Conservation (phyloP, 2,329 filamentous ascomycete species). For the Colletotrichum tanaceti region DNA sequence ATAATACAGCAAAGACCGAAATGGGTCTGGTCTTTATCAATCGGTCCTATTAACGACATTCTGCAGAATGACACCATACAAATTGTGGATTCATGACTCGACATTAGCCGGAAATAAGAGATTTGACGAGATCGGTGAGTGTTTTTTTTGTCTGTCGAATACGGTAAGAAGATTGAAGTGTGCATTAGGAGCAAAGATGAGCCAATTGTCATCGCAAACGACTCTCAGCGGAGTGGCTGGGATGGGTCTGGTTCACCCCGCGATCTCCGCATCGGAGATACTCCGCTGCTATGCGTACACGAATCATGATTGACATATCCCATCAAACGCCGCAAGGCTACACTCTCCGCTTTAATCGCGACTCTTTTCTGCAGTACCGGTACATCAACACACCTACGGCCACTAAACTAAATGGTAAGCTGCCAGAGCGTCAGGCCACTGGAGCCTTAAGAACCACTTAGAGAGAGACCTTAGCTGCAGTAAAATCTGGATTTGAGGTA, state of each 20-base stretch:
- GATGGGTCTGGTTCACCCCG: conserved; percentile 18
- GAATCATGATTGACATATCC: conserved; percentile 1
- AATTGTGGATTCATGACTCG: conserved; percentile 29
- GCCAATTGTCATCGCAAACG: conserved; percentile 5
- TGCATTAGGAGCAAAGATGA: neutral
- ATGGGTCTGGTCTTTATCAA: conserved; percentile 10
- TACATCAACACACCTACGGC: too few relatives aligned
- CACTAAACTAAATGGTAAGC: too few relatives aligned
- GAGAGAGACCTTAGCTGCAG: too few relatives aligned
- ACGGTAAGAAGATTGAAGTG: neutral
- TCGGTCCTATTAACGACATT: conserved; percentile 20
- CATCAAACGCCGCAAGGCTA: too few relatives aligned
- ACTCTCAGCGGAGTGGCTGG: neutral
- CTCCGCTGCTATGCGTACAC: conserved; percentile 17
- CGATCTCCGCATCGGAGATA: conserved; percentile 33
- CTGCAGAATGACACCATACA: conserved; percentile 3
- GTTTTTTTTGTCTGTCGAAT: neutral
- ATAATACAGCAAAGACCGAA: conserved; percentile 21
- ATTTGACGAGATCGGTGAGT: conserved; percentile 8
- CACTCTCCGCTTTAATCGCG: too few relatives aligned
- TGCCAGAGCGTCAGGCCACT: too few relatives aligned
- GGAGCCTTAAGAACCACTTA: too few relatives aligned
- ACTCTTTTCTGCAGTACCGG: too few relatives aligned
- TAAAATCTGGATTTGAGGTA: too few relatives aligned
- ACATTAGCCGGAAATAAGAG: conserved; percentile 5